phyloP scores from a whole-genome alignment of 305 asterid species.

The Fraxinus latifolia region DNA sequence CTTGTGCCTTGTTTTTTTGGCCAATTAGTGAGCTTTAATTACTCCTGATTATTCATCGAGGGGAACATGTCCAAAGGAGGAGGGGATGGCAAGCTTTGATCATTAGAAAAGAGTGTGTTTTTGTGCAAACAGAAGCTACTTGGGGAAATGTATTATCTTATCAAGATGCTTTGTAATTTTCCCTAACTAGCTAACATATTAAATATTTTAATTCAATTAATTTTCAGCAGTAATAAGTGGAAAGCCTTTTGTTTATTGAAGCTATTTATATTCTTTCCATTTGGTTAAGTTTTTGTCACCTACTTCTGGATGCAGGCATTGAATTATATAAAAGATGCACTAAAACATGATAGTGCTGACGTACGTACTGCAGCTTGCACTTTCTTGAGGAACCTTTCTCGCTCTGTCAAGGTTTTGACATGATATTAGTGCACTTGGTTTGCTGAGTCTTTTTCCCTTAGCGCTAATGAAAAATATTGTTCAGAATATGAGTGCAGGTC shows the following conservation, averaged over 20 bases:
- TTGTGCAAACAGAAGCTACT: neutral
- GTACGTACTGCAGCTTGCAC: conserved; percentile 86
- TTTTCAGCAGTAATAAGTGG: conserved; percentile 3
- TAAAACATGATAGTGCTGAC: conserved; percentile 63
- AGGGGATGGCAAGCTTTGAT: neutral
- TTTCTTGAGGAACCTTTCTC: conserved; percentile 78
- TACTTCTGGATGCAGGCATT: conserved; percentile 54
- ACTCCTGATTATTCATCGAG: conserved; percentile 9
- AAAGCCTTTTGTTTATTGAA: conserved; percentile 20
- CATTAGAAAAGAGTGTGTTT: neutral
- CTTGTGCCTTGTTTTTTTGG: neutral
- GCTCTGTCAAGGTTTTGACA: conserved; percentile 74
- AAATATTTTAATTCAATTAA: neutral
- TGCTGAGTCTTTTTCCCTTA: conserved; percentile 18
- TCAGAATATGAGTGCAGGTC: conserved; percentile 92
- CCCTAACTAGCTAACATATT: neutral
- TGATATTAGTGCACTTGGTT: conserved; percentile 7
- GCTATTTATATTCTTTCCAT: conserved; percentile 12
- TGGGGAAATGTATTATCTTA: neutral
- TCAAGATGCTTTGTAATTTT: neutral
- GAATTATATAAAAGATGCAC: conserved; percentile 49
- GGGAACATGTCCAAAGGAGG: neutral
- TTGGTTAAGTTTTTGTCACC: conserved; percentile 11
- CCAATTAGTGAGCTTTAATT: neutral
- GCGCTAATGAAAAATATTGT: conserved; percentile 35